A percentile compares a stretch with the other conserved stretches of the same genome.
phyloP scores from a whole-genome alignment of 352 stramenopile genomes.

The Globisporangium polare region DNA sequence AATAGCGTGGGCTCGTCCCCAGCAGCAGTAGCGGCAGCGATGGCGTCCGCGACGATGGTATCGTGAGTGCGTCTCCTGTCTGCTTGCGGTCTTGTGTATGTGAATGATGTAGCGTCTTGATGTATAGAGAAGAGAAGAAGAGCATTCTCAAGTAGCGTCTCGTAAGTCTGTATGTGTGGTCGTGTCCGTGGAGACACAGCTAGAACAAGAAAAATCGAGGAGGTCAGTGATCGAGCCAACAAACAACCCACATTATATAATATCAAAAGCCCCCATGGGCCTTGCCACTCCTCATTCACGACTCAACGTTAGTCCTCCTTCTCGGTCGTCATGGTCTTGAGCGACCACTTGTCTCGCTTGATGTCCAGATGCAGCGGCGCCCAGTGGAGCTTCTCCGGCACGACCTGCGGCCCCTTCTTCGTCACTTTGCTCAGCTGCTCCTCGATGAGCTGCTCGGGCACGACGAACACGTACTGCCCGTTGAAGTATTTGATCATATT shows the following conservation, averaged over 20 bases:
- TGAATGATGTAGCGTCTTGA: not conserved
- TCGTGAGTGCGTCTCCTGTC: constrained; percentile 9
- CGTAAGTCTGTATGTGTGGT: not conserved
- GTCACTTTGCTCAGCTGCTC: constrained; percentile 74
- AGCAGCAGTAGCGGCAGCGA: not conserved
- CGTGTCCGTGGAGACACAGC: not conserved
- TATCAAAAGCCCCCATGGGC: not conserved
- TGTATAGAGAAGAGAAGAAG: constrained; percentile 5
- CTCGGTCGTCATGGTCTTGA: constrained; percentile 68
- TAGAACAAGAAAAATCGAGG: not conserved
- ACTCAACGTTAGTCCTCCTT: constrained; percentile 67
- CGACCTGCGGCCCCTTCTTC: constrained; percentile 68
- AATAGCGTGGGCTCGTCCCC: not conserved
- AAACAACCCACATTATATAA: not conserved
- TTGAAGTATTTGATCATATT: constrained; percentile 99
- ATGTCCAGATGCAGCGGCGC: constrained; percentile 79
- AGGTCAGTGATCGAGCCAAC: not conserved
- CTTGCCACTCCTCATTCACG: not conserved
- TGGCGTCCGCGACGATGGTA: constrained; percentile 14
- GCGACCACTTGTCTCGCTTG: constrained; percentile 85
- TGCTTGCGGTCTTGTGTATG: constrained; percentile 1
- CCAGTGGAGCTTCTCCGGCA: constrained; percentile 80
- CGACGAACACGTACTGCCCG: constrained; percentile 97
- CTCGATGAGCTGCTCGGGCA: constrained; percentile 91
- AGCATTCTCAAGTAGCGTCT: not conserved